Conservation (phyloP, 2,329 filamentous ascomycete species). For the Metarhizium sp. region DNA sequence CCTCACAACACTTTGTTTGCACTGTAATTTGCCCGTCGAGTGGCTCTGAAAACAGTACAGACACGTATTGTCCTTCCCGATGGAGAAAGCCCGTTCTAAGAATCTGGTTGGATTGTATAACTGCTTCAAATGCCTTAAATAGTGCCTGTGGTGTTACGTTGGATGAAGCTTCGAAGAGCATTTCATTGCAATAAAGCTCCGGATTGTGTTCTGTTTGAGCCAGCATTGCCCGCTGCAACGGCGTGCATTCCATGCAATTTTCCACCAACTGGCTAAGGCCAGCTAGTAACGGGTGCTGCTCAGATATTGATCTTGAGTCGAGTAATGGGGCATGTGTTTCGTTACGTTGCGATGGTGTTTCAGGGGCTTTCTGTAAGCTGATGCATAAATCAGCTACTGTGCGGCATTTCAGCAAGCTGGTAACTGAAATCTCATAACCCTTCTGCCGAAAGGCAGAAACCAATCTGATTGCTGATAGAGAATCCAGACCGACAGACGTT, state of each 20-base stretch:
- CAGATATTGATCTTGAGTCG: background rate
- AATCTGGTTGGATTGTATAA: constrained; percentile 52
- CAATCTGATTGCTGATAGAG: constrained; percentile 38
- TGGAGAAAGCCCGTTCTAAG: constrained; percentile 65
- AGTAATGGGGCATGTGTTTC: background rate
- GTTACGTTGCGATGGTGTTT: background rate
- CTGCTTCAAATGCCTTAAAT: constrained; percentile 33
- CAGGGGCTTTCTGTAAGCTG: background rate
- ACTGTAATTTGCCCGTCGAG: constrained; percentile 32
- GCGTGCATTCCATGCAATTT: constrained; percentile 47
- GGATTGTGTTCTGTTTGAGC: constrained; percentile 55
- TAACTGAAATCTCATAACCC: constrained; percentile 46
- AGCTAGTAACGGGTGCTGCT: background rate
- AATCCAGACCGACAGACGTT: constrained; percentile 53
- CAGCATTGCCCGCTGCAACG: constrained; percentile 73
- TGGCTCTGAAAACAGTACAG: constrained; percentile 48
- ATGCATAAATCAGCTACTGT: constrained; percentile 24
- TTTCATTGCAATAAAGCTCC: constrained; percentile 67
- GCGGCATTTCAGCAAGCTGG: constrained; percentile 51
- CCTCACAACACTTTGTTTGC: constrained; percentile 22
- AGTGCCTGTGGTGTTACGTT: constrained; percentile 29
- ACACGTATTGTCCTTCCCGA: constrained; percentile 27
- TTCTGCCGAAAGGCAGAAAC: constrained; percentile 52
- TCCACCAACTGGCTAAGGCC: background rate
- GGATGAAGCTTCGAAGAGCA: constrained; percentile 51